Conservation (phyloP, 129 eudicot species). For the sunflower (Helianthus annuus) region DNA sequence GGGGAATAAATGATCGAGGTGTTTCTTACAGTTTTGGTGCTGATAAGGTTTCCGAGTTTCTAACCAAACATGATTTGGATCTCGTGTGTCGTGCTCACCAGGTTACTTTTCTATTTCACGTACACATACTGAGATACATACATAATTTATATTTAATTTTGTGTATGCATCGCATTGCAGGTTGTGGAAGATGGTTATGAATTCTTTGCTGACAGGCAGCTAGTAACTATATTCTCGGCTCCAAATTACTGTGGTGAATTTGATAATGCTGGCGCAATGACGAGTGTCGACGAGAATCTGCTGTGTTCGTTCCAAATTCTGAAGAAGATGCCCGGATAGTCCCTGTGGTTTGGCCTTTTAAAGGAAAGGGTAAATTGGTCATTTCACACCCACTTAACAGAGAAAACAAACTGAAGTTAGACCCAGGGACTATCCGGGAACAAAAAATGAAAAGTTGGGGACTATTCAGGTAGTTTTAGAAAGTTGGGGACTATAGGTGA, state of each 20-base stretch:
- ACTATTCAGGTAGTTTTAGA: too few relatives aligned
- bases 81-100: constrained; percentile 96
- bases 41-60: constrained; percentile 78
- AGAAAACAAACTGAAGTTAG: too few relatives aligned
- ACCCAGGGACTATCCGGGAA: too few relatives aligned
- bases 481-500: too few relatives aligned
- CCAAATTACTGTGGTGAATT: constrained; percentile 92
- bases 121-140: too few relatives aligned
- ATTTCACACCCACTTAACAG: too few relatives aligned
- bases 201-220: constrained; percentile 90
- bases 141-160: neutral
- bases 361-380: too few relatives aligned
- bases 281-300: constrained; percentile 78
- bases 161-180: constrained; percentile 28
- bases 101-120: constrained; percentile 31
- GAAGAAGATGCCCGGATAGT: too few relatives aligned
- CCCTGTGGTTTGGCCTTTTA: too few relatives aligned
- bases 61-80: constrained; percentile 76
- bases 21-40: constrained; percentile 88
- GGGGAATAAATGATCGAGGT: constrained; percentile 98
- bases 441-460: too few relatives aligned
- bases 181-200: constrained; percentile 95
- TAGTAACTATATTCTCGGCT: constrained; percentile 78
- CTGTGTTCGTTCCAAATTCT: constrained; percentile 90
- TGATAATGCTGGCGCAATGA: constrained; percentile 92